Base-by-base conservation (phyloP, 2,329 filamentous ascomycete genomes). In the Penicillium digitatum region DNA sequence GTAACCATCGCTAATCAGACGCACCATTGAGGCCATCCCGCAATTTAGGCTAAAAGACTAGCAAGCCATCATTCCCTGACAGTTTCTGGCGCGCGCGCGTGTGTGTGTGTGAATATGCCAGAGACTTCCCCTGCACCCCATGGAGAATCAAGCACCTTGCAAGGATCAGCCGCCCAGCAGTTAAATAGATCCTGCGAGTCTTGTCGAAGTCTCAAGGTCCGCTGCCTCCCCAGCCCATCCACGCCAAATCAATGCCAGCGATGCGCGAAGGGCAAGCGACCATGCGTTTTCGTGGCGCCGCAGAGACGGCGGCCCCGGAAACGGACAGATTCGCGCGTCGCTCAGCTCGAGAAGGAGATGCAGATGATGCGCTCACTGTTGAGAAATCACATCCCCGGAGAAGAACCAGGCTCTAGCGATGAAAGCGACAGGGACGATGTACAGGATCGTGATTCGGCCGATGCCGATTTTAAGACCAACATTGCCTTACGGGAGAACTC, bases 131-230 rank as follows among this genome's bases (percentile, higher is more conserved):
- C 46, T 16, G 55, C 61, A 48, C 47, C 55, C 12, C 49, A 61
- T 53, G 62, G 59, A 47, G 63, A 66, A 48, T 51, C 56, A 47
- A 55, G 56, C 46, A 45, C 48, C 39, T 44, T 40, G n/a, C 65
- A 66, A 47, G 51, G 56, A 48, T 62, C 66, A 40, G 40, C 64
- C 35, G 40, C 65, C 37, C 66, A 61, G 50, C 70, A 71, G 56
- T 57, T 73, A 29, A 73, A 73, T 47, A 63, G 70, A 39, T 73
- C 70, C 9, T 73, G 70, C 49, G 70, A 73, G 63, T 71, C 70
- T 7, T 73, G 70, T 37, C 65, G 70, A 57, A 67, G 66, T 29
- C 61, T 73, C 14, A 73, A 73, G 56, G 70, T 73, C 9, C 70
- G 70, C 47, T 73, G 70, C 57, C 60, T 73, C 8, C 70, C 70